A percentile compares a stretch with the other conserved stretches of the same genome.
These are phyloP conservation scores for Periconia sp. DNA, from an alignment of 2,329 filamentous ascomycete species.

Conservation along the genomic window DNA sequence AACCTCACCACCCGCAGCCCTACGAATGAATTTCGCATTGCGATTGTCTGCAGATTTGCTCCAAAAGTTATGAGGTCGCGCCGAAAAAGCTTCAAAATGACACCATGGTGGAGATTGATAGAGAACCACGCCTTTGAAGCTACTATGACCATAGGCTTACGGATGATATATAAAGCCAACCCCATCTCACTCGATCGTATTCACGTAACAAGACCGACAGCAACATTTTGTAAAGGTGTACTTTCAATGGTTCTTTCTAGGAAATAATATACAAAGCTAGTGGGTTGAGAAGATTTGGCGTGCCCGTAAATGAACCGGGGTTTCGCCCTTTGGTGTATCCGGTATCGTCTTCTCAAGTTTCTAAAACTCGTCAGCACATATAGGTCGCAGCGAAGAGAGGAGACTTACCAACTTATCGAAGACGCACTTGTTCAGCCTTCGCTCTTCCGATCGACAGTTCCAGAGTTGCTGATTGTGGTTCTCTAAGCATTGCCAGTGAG, in stretches of 20 bases:
- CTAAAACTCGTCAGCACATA: constrained; percentile 28
- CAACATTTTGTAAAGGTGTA: not conserved
- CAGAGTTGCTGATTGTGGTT: constrained; percentile 97
- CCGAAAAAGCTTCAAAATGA: not conserved
- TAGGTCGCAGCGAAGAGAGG: not conserved
- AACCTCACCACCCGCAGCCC: too few relatives aligned
- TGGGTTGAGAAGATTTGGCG: constrained; percentile 46
- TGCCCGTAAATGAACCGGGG: constrained; percentile 52
- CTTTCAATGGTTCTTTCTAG: constrained; percentile 20
- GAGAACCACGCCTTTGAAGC: not conserved
- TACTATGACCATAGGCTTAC: not conserved
- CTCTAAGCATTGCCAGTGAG: constrained; percentile 94
- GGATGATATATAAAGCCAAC: not conserved
- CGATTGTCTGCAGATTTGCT: too few relatives aligned
- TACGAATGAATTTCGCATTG: too few relatives aligned
- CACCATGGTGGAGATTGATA: not conserved
- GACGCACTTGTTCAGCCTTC: constrained; percentile 91
- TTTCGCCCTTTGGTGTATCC: constrained; percentile 51
- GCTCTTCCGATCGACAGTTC: constrained; percentile 88
- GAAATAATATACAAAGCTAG: constrained; percentile 36
- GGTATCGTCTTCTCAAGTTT: constrained; percentile 57
- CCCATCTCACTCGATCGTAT: not conserved
- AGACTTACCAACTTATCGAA: constrained; percentile 85
- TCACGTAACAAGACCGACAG: not conserved
- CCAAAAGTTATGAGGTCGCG: too few relatives aligned